Conservation (phyloP, 2,329 filamentous ascomycete genomes). For the Ophiostoma montium region DNA sequence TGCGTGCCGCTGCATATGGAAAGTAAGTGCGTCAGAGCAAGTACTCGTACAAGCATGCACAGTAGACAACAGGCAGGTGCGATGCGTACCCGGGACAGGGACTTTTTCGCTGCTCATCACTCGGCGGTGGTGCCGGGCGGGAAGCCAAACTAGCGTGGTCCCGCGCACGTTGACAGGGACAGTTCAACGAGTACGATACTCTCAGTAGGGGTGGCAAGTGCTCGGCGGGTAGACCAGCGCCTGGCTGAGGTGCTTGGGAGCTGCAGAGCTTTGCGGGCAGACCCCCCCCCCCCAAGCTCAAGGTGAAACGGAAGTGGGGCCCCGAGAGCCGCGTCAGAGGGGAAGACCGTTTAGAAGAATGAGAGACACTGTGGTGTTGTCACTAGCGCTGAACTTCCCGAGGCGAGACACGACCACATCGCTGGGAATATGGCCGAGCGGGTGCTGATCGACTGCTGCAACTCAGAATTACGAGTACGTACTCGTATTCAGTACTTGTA, state of each 20-base stretch:
- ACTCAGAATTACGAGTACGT: too few relatives aligned
- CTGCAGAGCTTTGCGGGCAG: neutral
- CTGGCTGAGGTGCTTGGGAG: neutral
- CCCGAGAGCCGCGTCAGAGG: neutral
- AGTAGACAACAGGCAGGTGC: neutral
- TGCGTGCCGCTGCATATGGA: neutral
- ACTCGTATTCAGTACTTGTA: too few relatives aligned
- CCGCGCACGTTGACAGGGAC: neutral
- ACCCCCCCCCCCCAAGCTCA: neutral
- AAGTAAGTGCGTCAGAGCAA: neutral
- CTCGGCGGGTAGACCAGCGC: neutral
- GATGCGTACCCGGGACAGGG: neutral
- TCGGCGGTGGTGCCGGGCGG: slow-evolving; percentile 5
- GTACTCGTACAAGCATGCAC: too few relatives aligned
- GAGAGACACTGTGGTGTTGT: neutral
- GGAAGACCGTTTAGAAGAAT: neutral
- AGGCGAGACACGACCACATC: too few relatives aligned
- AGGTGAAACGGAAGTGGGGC: neutral
- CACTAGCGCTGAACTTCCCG: too few relatives aligned
- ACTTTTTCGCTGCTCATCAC: neutral
- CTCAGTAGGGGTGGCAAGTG: neutral
- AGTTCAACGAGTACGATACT: too few relatives aligned
- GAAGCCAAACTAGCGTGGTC: slow-evolving; percentile 8
- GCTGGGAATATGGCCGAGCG: too few relatives aligned
- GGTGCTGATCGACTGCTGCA: too few relatives aligned